Evolutionary conservation across 345 rosid genomes (phyloP).

Genomic region (Combretum micranthum): DNA sequence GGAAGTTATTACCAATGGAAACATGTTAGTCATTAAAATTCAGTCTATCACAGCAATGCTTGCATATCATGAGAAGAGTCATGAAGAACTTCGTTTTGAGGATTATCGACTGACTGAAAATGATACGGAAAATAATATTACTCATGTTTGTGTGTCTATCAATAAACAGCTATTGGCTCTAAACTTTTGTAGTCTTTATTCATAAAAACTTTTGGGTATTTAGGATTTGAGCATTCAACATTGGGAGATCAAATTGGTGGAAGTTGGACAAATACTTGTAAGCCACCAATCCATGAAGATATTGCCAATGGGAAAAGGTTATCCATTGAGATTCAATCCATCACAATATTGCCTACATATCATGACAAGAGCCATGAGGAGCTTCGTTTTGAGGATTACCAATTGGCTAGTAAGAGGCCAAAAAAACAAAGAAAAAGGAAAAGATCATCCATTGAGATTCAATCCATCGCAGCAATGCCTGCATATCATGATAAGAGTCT

Average conservation of each 20-base stretch:
- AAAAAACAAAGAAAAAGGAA: no score
- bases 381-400: conserved; percentile 32
- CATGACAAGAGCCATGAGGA: conserved; percentile 38
- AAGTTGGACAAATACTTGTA: conserved; percentile 18
- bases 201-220: conserved; percentile 56
- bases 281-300: conserved; percentile 15
- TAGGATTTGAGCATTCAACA: conserved; percentile 47
- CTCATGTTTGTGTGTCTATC: no score
- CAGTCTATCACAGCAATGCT: conserved; percentile 38
- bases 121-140: no score
- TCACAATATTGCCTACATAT: conserved; percentile 33
- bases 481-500: conserved; percentile 33
- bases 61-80: conserved; percentile 32
- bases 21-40: conserved; percentile 19
- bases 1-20: conserved; percentile 16
- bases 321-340: conserved; percentile 23
- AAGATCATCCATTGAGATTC: conserved; percentile 20
- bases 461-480: conserved; percentile 37
- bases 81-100: conserved; percentile 33
- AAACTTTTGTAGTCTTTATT: no score
- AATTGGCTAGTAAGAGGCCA: no score
- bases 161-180: no score
- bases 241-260: conserved; percentile 43
- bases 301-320: conserved; percentile 17
- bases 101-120: conserved; percentile 30